Conservation (phyloP, 2,329 filamentous ascomycete genomes). For the Colletotrichum sp. region DNA sequence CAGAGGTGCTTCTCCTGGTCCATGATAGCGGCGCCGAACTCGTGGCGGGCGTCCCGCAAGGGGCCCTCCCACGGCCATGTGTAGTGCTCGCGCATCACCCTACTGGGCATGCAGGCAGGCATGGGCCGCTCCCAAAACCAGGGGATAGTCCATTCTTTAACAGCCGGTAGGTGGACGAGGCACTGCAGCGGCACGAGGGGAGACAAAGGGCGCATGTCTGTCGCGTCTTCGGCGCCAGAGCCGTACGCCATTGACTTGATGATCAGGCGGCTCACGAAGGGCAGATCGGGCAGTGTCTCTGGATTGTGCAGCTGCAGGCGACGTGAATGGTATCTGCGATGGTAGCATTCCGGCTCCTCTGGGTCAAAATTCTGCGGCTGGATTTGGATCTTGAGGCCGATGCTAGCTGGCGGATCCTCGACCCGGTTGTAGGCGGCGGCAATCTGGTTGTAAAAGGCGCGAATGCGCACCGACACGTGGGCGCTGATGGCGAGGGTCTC, state of each 20-base stretch:
- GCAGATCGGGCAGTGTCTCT: slow-evolving; percentile 21
- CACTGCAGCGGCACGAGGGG: slow-evolving; percentile 24
- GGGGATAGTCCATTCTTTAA: too few species aligned
- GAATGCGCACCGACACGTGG: too few species aligned
- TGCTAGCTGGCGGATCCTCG: not conserved
- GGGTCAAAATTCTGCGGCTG: slow-evolving; percentile 11
- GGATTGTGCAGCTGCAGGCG: slow-evolving; percentile 22
- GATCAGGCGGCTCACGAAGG: slow-evolving; percentile 16
- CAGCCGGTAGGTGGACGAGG: slow-evolving; percentile 24
- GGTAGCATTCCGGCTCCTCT: slow-evolving; percentile 4
- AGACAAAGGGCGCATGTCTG: slow-evolving; percentile 25
- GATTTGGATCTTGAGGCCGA: slow-evolving; percentile 6
- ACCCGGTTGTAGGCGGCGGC: not conserved
- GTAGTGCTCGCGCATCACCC: too few species aligned
- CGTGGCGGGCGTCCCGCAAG: slow-evolving; percentile 26
- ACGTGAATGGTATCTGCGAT: slow-evolving; percentile 22
- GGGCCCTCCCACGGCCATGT: too few species aligned
- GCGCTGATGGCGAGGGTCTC: too few species aligned
- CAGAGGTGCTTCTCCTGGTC: slow-evolving; percentile 21
- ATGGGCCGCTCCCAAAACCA: too few species aligned
- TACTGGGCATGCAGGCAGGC: too few species aligned
- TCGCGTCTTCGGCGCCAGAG: not conserved
- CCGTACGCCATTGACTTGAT: not conserved
- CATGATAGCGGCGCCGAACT: slow-evolving; percentile 25
- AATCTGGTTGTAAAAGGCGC: too few species aligned